These are phyloP conservation scores for Hyphopichia homilentoma DNA, from an alignment of 805 yeast species.

Conservation along the genomic window DNA sequence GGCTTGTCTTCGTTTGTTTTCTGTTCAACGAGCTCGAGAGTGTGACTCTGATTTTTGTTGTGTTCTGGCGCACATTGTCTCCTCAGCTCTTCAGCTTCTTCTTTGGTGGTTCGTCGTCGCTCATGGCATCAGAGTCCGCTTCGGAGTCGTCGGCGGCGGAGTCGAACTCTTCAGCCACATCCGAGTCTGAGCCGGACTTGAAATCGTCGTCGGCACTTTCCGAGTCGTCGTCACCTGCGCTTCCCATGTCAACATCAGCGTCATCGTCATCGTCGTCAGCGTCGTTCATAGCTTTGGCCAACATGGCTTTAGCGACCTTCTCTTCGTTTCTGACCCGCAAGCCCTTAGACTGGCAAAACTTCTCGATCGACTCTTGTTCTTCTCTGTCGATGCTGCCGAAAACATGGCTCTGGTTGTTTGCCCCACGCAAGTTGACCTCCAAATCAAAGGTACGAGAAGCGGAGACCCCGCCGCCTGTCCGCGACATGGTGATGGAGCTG, in stretches of 20 bases:
- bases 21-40: too few species aligned
- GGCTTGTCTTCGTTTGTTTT: too few species aligned
- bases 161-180: conserved; percentile 81
- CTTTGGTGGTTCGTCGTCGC: conserved; percentile 26
- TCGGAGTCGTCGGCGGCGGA: conserved; percentile 47
- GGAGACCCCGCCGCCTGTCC: conserved; percentile 75
- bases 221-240: conserved; percentile 70
- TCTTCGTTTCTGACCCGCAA: conserved; percentile 84
- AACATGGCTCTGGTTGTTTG: conserved; percentile 60
- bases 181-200: conserved; percentile 57
- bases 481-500: conserved; percentile 71
- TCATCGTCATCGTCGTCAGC: conserved; percentile 47
- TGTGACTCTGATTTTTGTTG: too few species aligned
- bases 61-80: too few species aligned
- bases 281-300: conserved; percentile 71
- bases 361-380: conserved; percentile 79
- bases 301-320: conserved; percentile 76
- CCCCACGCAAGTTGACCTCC: conserved; percentile 67
- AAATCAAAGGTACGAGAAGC: conserved; percentile 90
- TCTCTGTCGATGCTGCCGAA: conserved; percentile 89
- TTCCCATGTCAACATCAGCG: conserved; percentile 48
- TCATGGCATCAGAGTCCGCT: conserved; percentile 20
- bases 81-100: conserved; percentile 18
- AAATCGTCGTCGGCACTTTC: conserved; percentile 89
- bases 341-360: conserved; percentile 72